Conservation (phyloP, 2,329 filamentous ascomycete species). For the Neospermospora avenae region DNA sequence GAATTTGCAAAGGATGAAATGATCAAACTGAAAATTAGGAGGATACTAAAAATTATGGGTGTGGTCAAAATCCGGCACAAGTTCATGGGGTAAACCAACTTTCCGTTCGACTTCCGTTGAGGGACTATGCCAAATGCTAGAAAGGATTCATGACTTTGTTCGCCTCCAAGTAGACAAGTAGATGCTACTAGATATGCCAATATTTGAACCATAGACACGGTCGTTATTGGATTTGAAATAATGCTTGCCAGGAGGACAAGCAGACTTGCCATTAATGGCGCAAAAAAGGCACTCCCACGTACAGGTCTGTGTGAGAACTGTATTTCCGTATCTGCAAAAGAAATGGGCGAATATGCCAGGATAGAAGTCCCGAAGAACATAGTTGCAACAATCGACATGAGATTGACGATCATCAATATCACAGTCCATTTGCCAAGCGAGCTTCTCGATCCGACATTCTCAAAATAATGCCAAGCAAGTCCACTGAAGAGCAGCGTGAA, state of each 20-base stretch:
- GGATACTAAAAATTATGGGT: conserved; percentile 2
- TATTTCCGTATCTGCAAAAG: conserved; percentile 12
- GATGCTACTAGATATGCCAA: conserved; percentile 16
- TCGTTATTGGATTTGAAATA: conserved; percentile 16
- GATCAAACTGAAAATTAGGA: conserved; percentile 3
- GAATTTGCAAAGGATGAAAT: conserved; percentile 5
- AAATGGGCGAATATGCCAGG: conserved; percentile 25
- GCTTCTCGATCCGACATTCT: conserved; percentile 12
- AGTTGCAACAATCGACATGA: conserved; percentile 16
- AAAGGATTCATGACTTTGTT: conserved; percentile 12
- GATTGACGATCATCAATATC: conserved; percentile 16
- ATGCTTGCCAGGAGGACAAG: conserved; percentile 18
- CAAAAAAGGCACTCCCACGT: conserved; percentile 7
- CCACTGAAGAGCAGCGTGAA: conserved; percentile 25
- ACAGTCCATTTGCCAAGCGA: conserved; percentile 10
- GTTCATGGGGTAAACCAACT: too few species aligned
- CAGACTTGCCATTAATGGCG: conserved; percentile 17
- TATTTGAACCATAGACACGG: conserved; percentile 23
- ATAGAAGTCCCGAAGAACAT: conserved; percentile 21
- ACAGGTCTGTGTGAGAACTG: conserved; percentile 14
- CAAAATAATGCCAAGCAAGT: conserved; percentile 10
- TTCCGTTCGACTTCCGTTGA: too few species aligned
- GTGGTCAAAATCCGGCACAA: conserved; percentile 9
- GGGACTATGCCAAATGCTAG: too few species aligned
- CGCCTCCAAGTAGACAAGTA: conserved; percentile 13